Percentiles rank a stretch among this genome's conserved stretches.
These are phyloP conservation scores for Ophiosphaerella herpotricha DNA, from an alignment of 2,329 filamentous ascomycete species.

Conservation along the genomic window DNA sequence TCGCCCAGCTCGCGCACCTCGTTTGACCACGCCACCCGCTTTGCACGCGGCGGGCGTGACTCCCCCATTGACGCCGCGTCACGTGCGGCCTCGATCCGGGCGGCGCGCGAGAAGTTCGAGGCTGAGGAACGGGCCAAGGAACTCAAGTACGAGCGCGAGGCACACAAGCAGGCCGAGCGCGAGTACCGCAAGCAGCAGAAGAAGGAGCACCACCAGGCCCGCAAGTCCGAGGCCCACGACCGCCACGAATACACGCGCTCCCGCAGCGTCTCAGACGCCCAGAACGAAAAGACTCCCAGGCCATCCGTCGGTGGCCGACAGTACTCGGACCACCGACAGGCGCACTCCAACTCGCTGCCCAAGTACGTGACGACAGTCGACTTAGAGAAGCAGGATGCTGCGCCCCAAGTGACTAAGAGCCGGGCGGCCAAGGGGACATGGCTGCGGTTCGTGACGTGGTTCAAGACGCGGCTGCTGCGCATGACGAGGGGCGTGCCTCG, in stretches of 20 bases:
- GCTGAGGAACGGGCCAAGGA: slow-evolving; percentile 64
- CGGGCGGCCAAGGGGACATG: slow-evolving; percentile 51
- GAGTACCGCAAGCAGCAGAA: slow-evolving; percentile 52
- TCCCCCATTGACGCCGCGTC: slow-evolving; percentile 56
- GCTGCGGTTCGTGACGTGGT: slow-evolving; percentile 62
- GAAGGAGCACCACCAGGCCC: slow-evolving; percentile 47
- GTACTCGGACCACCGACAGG: slow-evolving; percentile 44
- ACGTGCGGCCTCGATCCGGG: slow-evolving; percentile 61
- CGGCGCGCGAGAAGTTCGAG: slow-evolving; percentile 61
- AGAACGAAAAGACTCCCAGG: slow-evolving; percentile 35
- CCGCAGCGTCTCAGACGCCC: slow-evolving; percentile 37
- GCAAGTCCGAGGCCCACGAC: slow-evolving; percentile 47
- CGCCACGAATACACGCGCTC: slow-evolving; percentile 31
- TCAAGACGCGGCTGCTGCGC: slow-evolving; percentile 60
- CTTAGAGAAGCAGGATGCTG: slow-evolving; percentile 34
- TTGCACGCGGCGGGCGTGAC: slow-evolving; percentile 55
- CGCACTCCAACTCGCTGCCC: slow-evolving; percentile 43
- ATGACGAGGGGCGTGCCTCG: slow-evolving; percentile 35
- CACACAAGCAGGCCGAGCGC: slow-evolving; percentile 52
- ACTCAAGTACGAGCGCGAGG: slow-evolving; percentile 59
- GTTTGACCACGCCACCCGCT: slow-evolving; percentile 60
- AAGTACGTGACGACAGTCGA: slow-evolving; percentile 35
- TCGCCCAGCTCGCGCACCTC: slow-evolving; percentile 61
- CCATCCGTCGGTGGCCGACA: slow-evolving; percentile 43
- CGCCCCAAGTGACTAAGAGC: slow-evolving; percentile 39